These are phyloP conservation scores for Pleurotus pulmonarius DNA, from an alignment of 768 basidiomycete genomes.

Conservation along the genomic window DNA sequence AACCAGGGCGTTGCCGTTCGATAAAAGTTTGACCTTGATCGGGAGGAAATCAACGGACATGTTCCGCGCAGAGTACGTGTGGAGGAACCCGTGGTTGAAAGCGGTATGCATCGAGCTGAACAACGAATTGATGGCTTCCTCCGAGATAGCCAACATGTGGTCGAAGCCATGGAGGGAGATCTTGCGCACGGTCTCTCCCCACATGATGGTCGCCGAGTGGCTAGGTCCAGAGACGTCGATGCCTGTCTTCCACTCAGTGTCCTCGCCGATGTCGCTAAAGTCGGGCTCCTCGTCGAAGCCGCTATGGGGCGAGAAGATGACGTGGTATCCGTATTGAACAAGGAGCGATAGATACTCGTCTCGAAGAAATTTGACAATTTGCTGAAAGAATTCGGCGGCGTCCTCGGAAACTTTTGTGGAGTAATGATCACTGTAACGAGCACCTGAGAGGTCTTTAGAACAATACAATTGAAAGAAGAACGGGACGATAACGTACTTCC, in stretches of 20 bases:
- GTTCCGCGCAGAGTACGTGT: background rate
- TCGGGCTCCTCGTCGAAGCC: background rate
- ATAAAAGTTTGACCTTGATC: conserved; percentile 6
- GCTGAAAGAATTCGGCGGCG: background rate
- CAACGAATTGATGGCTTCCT: conserved; percentile 8
- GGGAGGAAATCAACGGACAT: background rate
- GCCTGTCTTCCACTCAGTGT: background rate
- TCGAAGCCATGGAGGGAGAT: conserved; percentile 5
- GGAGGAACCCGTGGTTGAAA: background rate
- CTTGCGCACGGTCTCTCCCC: conserved; percentile 6
- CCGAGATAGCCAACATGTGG: conserved; percentile 7
- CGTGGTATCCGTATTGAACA: background rate
- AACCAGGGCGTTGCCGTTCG: conserved; percentile 5
- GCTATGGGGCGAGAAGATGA: background rate
- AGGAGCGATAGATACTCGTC: background rate
- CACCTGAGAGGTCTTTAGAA: background rate
- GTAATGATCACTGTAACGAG: background rate
- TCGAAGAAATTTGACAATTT: background rate
- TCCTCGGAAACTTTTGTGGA: background rate
- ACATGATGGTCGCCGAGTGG: background rate
- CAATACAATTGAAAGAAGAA: background rate
- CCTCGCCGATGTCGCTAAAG: background rate
- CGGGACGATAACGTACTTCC: background rate
- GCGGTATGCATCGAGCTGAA: background rate
- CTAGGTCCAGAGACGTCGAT: background rate